Evolutionary conservation across 2,329 filamentous ascomycete species (phyloP).

Genomic region (Ceratocystis lukuohia): DNA sequence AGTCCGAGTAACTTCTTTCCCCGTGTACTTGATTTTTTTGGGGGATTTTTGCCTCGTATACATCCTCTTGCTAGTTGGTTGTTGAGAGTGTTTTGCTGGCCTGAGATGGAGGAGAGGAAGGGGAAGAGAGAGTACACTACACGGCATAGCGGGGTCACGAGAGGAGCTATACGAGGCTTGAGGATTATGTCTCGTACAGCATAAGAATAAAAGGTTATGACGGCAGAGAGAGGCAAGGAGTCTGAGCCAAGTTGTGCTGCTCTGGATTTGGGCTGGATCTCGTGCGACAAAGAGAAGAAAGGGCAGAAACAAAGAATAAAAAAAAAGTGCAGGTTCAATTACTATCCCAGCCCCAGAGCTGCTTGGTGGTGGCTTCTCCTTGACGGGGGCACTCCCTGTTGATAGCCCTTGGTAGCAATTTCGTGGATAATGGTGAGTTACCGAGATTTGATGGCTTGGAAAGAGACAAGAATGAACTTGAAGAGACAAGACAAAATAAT

Average conservation of each 20-base stretch:
- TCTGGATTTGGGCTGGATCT: no score
- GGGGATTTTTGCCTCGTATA: neutral
- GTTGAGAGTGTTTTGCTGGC: neutral
- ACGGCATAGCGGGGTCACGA: neutral
- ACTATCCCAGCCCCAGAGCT: neutral
- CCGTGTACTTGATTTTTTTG: neutral
- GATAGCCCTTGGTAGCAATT: neutral
- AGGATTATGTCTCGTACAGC: neutral
- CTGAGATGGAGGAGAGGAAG: neutral
- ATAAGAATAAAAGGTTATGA: neutral
- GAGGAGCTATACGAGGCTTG: neutral
- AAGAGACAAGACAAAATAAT: no score
- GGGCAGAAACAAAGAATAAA: no score
- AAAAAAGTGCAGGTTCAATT: neutral
- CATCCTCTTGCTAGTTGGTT: neutral
- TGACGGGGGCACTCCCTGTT: neutral
- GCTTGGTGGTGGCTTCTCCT: neutral
- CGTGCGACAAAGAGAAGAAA: neutral
- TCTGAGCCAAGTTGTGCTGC: neutral
- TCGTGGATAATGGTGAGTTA: neutral
- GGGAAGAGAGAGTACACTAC: neutral
- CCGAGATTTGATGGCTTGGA: constrained; percentile 6
- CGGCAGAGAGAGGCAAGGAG: neutral
- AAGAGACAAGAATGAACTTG: neutral
- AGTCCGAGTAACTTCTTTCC: neutral